Evolutionary conservation across 495 filamentous ascomycete genomes (phyloP).

Genomic region (Neurospora hispaniola): DNA sequence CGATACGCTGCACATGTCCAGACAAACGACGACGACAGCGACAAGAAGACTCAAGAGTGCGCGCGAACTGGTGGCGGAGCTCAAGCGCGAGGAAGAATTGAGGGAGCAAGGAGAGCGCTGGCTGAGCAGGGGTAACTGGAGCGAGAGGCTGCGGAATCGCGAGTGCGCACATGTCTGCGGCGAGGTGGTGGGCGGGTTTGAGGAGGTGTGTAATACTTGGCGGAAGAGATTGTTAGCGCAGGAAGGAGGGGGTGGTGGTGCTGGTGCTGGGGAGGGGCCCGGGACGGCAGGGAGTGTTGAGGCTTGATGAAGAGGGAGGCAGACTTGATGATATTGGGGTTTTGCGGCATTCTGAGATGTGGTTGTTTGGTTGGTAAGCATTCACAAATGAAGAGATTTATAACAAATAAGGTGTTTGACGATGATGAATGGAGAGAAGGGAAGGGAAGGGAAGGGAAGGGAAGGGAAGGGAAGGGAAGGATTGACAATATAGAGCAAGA

Average conservation of each 20-base stretch:
- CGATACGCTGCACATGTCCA: constrained; percentile 91
- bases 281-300: neutral
- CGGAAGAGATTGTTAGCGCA: constrained; percentile 39
- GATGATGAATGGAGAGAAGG: neutral
- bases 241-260: constrained; percentile 18
- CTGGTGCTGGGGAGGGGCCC: neutral
- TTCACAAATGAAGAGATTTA: neutral
- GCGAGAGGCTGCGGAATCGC: constrained; percentile 56
- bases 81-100: constrained; percentile 69
- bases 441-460: too few species aligned
- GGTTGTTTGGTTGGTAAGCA: neutral
- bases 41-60: constrained; percentile 63
- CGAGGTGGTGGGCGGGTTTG: constrained; percentile 86
- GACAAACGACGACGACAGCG: constrained; percentile 73
- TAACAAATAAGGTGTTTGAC: neutral
- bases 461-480: too few species aligned
- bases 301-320: neutral
- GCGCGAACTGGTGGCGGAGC: constrained; percentile 70
- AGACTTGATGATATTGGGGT: neutral
- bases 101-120: constrained; percentile 71
- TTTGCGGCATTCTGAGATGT: neutral
- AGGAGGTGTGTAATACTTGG: constrained; percentile 63
- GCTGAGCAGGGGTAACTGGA: constrained; percentile 73
- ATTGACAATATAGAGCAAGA: neutral
- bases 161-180: constrained; percentile 71